Percentiles rank a stretch among this genome's conserved stretches.
phyloP scores from a whole-genome alignment of 2,329 filamentous ascomycete genomes.

The Hortaea werneckii region DNA sequence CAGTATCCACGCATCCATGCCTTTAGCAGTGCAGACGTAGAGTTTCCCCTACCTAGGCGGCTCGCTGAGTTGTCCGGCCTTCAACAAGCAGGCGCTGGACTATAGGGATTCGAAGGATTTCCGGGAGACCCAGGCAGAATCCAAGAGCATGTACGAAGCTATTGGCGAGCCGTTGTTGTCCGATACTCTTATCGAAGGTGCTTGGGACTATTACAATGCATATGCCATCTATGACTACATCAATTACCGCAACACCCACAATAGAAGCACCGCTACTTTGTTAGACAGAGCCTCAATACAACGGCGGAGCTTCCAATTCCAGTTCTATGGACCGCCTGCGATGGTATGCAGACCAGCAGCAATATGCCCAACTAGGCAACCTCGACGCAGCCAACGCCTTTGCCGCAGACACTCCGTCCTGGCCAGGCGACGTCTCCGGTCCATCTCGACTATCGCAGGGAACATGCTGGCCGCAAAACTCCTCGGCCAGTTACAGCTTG shows the following conservation, averaged over 20 bases:
- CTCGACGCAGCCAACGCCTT: slow-evolving; percentile 23
- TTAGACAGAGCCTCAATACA: slow-evolving; percentile 23
- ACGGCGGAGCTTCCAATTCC: slow-evolving; percentile 10
- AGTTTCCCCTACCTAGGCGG: slow-evolving; percentile 42
- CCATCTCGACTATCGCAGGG: slow-evolving; percentile 30
- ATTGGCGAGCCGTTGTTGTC: slow-evolving; percentile 36
- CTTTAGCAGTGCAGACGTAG: slow-evolving; percentile 35
- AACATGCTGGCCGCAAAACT: slow-evolving; percentile 26
- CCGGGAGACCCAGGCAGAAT: slow-evolving; percentile 27
- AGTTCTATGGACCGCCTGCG: slow-evolving; percentile 24
- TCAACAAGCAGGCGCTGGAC: slow-evolving; percentile 23
- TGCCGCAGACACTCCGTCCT: slow-evolving; percentile 11
- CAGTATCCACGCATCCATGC: slow-evolving; percentile 46
- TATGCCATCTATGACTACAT: slow-evolving; percentile 47
- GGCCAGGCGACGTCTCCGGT: slow-evolving; percentile 21
- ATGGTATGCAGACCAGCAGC: slow-evolving; percentile 39
- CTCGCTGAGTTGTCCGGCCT: slow-evolving; percentile 19
- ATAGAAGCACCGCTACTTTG: slow-evolving; percentile 30
- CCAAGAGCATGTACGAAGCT: slow-evolving; percentile 35
- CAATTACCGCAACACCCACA: slow-evolving; percentile 44
- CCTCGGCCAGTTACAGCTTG: slow-evolving; percentile 22
- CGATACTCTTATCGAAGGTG: slow-evolving; percentile 27
- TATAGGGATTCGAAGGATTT: slow-evolving; percentile 37
- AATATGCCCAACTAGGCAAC: slow-evolving; percentile 36
- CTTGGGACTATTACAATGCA: slow-evolving; percentile 41